Evolutionary conservation across 441 rosid species (phyloP).

Genomic region (Corymbia calophylla): DNA sequence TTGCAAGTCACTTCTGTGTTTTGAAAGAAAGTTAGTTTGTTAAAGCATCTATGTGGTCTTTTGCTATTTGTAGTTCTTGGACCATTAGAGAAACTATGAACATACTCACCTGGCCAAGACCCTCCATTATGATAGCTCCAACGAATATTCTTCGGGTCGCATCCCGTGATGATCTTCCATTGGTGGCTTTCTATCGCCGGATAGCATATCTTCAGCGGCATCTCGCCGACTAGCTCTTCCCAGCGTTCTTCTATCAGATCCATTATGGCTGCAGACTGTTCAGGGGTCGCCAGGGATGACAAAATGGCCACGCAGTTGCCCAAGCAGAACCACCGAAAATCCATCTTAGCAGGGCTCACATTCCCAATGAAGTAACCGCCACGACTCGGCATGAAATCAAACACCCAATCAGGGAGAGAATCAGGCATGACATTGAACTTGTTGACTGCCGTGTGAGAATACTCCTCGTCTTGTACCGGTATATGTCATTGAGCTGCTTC

Average conservation of each 20-base stretch:
- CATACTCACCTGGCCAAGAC: constrained; percentile 80
- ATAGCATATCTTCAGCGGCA: constrained; percentile 87
- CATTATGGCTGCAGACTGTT: constrained; percentile 87
- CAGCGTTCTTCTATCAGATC: constrained; percentile 91
- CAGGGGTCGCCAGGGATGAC: constrained; percentile 88
- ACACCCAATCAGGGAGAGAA: constrained; percentile 91
- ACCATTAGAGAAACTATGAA: neutral
- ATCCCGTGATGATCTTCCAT: constrained; percentile 77
- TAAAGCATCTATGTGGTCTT: neutral
- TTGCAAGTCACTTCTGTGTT: neutral
- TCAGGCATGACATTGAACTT: constrained; percentile 95
- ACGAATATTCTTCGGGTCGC: constrained; percentile 86
- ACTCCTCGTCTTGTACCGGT: constrained; percentile 87
- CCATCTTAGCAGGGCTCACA: constrained; percentile 92
- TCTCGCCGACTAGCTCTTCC: constrained; percentile 93
- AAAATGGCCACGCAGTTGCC: constrained; percentile 87
- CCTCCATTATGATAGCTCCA: constrained; percentile 99
- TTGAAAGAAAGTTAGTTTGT: neutral
- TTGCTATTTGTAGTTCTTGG: neutral
- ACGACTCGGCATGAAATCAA: constrained; percentile 73
- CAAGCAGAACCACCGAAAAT: constrained; percentile 89
- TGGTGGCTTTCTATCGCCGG: constrained; percentile 90
- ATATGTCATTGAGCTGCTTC: constrained; percentile 90
- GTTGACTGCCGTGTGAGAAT: constrained; percentile 90
- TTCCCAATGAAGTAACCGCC: constrained; percentile 94